These are phyloP conservation scores for Podaxis mareebaensis DNA, from an alignment of 768 basidiomycete genomes.

Conservation along the genomic window DNA sequence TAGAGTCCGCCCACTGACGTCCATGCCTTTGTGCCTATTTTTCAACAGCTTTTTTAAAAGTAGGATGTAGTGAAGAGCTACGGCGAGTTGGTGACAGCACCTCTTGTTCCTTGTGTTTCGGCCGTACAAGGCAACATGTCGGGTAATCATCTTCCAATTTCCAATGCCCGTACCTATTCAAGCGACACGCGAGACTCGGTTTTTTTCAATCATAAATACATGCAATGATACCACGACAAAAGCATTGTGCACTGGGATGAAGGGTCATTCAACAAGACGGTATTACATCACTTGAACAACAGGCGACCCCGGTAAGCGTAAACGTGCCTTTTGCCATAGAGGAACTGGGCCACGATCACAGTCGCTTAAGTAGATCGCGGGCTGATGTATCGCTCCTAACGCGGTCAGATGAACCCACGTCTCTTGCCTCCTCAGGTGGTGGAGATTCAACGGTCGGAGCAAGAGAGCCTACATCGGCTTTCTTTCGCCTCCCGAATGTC, in stretches of 20 bases:
- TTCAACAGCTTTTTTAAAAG: too few species aligned
- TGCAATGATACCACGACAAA: slow-evolving; percentile 9
- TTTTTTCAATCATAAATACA: background rate
- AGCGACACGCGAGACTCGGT: background rate
- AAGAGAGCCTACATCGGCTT: slow-evolving; percentile 27
- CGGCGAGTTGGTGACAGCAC: background rate
- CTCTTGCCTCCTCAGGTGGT: slow-evolving; percentile 11
- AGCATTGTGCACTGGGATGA: background rate
- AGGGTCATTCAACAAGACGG: background rate
- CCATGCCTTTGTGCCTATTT: background rate
- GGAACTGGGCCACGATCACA: slow-evolving; percentile 23
- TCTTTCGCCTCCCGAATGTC: slow-evolving; percentile 60
- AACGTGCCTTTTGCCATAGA: background rate
- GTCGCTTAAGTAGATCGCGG: slow-evolving; percentile 40
- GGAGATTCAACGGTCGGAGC: slow-evolving; percentile 31
- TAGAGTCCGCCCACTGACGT: background rate
- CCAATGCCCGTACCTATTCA: background rate
- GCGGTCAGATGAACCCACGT: background rate
- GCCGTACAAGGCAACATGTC: background rate
- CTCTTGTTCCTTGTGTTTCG: slow-evolving; percentile 3
- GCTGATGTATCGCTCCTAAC: slow-evolving; percentile 29
- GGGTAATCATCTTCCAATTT: background rate
- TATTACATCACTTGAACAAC: background rate
- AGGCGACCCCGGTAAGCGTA: background rate
- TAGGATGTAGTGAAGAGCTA: too few species aligned